These are phyloP conservation scores for Podila verticillata DNA, from an alignment of 192 early-diverging fungal species.

Conservation along the genomic window DNA sequence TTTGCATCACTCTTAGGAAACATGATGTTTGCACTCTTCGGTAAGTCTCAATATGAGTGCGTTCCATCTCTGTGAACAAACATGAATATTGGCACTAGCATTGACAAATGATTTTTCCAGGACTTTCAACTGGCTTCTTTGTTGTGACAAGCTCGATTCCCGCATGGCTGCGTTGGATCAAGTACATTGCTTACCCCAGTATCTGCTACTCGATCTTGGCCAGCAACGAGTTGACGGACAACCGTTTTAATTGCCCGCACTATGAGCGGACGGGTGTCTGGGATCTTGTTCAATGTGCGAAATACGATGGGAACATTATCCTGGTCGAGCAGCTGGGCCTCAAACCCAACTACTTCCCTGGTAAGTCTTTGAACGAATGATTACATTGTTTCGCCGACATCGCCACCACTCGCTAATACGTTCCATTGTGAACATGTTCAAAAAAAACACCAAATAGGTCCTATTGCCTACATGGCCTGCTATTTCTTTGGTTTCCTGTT, in stretches of 20 bases:
- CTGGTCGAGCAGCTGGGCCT: constrained; percentile 21
- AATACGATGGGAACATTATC: constrained; percentile 31
- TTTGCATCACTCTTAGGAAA: constrained; percentile 33
- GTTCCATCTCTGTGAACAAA: not conserved
- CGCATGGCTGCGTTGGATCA: constrained; percentile 43
- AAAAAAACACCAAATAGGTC: constrained; percentile 14
- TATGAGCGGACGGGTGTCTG: constrained; percentile 9
- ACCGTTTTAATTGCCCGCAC: constrained; percentile 23
- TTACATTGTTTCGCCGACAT: not conserved
- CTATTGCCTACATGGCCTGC: constrained; percentile 16
- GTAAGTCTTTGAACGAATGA: constrained; percentile 1
- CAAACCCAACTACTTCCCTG: constrained; percentile 18
- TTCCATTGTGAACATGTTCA: not conserved
- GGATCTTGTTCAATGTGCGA: constrained; percentile 26
- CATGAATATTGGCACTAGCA: not conserved
- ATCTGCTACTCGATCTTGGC: constrained; percentile 34
- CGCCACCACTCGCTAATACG: not conserved
- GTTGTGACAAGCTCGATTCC: constrained; percentile 41
- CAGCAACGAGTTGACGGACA: constrained; percentile 42
- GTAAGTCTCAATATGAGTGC: constrained; percentile 6
- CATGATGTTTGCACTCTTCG: constrained; percentile 47
- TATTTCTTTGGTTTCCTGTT: constrained; percentile 32
- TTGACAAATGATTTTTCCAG: constrained; percentile 1
- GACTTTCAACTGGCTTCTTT: constrained; percentile 46
- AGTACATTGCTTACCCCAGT: constrained; percentile 29